phyloP scores from a whole-genome alignment of 2,329 filamentous ascomycete genomes.

The Neonectria magnoliae region DNA sequence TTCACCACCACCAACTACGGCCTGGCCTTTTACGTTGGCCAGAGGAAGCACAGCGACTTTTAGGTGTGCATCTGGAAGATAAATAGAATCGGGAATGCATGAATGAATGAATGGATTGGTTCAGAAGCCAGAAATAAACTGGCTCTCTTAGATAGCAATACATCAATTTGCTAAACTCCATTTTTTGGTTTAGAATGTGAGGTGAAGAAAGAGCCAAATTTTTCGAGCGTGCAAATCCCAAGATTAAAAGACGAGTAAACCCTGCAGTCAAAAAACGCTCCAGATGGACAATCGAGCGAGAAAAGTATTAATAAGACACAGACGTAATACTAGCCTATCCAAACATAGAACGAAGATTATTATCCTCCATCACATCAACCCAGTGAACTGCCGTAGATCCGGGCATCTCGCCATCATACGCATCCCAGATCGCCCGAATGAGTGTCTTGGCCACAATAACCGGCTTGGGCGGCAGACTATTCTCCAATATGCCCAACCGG shows the following conservation, averaged over 20 bases:
- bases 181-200: background rate
- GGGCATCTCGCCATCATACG: slow-evolving; percentile 50
- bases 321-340: slow-evolving; percentile 32
- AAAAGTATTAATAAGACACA: background rate
- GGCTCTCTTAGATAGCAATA: slow-evolving; percentile 4
- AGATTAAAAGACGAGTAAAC: background rate
- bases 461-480: slow-evolving; percentile 53
- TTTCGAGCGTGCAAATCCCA: background rate
- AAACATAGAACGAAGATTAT: slow-evolving; percentile 47
- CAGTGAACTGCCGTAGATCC: slow-evolving; percentile 50
- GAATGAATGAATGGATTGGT: slow-evolving; percentile 22
- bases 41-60: slow-evolving; percentile 48
- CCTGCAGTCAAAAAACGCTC: too few species aligned
- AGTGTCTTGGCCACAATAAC: slow-evolving; percentile 55
- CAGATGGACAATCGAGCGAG: background rate
- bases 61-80: slow-evolving; percentile 24
- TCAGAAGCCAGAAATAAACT: background rate
- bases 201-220: background rate
- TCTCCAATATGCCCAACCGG: slow-evolving; percentile 51
- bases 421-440: slow-evolving; percentile 53
- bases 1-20: slow-evolving; percentile 71
- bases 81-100: slow-evolving; percentile 19
- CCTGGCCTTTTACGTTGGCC: slow-evolving; percentile 66
- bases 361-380: slow-evolving; percentile 55
- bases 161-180: background rate